phyloP scores from a whole-genome alignment of 148 eudicot species.

The Vaccinium corymbosum region DNA sequence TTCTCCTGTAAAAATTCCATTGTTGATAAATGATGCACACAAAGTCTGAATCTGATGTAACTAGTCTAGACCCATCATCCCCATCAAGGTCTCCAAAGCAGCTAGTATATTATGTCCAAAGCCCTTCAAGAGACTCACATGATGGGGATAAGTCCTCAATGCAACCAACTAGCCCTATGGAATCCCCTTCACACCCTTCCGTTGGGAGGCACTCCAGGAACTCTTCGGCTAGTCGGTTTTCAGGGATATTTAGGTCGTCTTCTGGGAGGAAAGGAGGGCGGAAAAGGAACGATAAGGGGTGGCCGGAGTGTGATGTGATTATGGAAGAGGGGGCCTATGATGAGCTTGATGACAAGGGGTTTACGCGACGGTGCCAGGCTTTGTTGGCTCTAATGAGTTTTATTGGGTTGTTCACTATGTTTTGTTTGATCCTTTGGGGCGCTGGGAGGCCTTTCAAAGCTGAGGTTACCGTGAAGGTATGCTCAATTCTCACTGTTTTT shows the following conservation, averaged over 20 bases:
- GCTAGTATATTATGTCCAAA: constrained; percentile 75
- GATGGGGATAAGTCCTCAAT: constrained; percentile 89
- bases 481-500: neutral
- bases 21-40: constrained; percentile 52
- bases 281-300: constrained; percentile 84
- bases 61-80: constrained; percentile 90
- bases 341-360: constrained; percentile 44
- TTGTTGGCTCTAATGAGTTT: constrained; percentile 53
- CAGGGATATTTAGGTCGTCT: constrained; percentile 89
- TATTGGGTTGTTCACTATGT: constrained; percentile 58
- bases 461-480: constrained; percentile 70
- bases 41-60: constrained; percentile 86
- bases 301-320: constrained; percentile 98
- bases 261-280: constrained; percentile 73
- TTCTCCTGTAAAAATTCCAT: neutral
- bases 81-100: constrained; percentile 88
- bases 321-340: constrained; percentile 84
- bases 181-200: constrained; percentile 90
- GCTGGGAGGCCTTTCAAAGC: constrained; percentile 76
- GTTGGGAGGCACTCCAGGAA: constrained; percentile 84
- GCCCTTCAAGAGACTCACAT: constrained; percentile 90
- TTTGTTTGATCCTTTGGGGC: constrained; percentile 92
- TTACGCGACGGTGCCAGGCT: constrained; percentile 53
- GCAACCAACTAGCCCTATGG: constrained; percentile 83
- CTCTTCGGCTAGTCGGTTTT: constrained; percentile 85